phyloP scores from a whole-genome alignment of 768 basidiomycete species.

The Rhizopogon roseolus region DNA sequence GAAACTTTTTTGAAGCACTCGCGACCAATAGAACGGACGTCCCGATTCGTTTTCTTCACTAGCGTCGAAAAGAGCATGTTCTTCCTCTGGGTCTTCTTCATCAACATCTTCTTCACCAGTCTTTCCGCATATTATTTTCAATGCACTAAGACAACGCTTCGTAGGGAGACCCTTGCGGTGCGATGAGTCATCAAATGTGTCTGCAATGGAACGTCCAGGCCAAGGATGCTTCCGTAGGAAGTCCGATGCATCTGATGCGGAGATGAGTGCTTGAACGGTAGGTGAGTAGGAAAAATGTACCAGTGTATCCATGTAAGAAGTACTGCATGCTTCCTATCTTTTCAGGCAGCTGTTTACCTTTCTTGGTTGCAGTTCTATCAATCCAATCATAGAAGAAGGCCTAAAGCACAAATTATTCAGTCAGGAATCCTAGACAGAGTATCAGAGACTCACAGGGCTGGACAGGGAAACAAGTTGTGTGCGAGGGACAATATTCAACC shows the following conservation, averaged over 20 bases:
- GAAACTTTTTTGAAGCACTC: slow-evolving; percentile 73
- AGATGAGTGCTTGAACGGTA: background rate
- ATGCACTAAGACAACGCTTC: slow-evolving; percentile 61
- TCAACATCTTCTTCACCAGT: slow-evolving; percentile 77
- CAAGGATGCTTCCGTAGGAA: slow-evolving; percentile 84
- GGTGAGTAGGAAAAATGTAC: slow-evolving; percentile 26
- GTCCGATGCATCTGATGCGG: slow-evolving; percentile 68
- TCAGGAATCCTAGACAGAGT: background rate
- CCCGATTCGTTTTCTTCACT: slow-evolving; percentile 51
- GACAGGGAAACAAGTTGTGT: slow-evolving; percentile 82
- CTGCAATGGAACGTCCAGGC: slow-evolving; percentile 79
- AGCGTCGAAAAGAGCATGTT: slow-evolving; percentile 57
- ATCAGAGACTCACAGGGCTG: slow-evolving; percentile 44
- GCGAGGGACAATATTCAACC: slow-evolving; percentile 77
- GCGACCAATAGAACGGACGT: slow-evolving; percentile 80
- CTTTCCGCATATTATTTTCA: slow-evolving; percentile 81
- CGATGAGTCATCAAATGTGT: slow-evolving; percentile 82
- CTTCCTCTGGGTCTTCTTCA: slow-evolving; percentile 70
- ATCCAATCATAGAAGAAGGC: slow-evolving; percentile 95
- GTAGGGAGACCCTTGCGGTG: slow-evolving; percentile 67
- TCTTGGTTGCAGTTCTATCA: slow-evolving; percentile 76
- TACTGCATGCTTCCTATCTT: slow-evolving; percentile 91
- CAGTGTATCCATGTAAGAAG: slow-evolving; percentile 81
- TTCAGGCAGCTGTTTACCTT: slow-evolving; percentile 77
- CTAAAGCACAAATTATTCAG: slow-evolving; percentile 27